Percentiles rank a stretch among this genome's conserved stretches.
phyloP scores from a whole-genome alignment of 169 alveolate species.

The Plasmodium yoelii region DNA sequence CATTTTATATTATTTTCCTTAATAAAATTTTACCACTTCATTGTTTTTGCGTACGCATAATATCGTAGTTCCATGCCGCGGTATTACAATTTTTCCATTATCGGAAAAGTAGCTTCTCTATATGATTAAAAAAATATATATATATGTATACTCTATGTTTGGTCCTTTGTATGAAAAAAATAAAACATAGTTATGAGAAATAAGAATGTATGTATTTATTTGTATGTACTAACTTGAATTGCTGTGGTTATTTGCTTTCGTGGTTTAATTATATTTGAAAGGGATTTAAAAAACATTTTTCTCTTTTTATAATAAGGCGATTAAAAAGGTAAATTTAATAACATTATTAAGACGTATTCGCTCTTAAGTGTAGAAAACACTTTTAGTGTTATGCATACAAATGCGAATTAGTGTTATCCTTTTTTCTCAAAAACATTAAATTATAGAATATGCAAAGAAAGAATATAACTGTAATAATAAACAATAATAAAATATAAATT shows the following conservation, averaged over 20 bases:
- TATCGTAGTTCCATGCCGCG: conserved; percentile 85
- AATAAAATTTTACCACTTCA: conserved; percentile 75
- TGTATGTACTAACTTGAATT: conserved; percentile 21
- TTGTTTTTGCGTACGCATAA: conserved; percentile 81
- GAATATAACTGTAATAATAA: too few species aligned
- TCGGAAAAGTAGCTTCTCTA: conserved; percentile 75
- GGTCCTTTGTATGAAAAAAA: conserved; percentile 20
- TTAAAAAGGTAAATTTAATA: neutral
- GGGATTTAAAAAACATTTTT: conserved; percentile 59
- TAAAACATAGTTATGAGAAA: conserved; percentile 2
- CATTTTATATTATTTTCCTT: conserved; percentile 9
- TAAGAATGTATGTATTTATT: neutral
- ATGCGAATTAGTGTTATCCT: too few species aligned
- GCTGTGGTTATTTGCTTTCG: conserved; percentile 44
- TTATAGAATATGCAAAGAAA: too few species aligned
- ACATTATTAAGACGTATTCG: too few species aligned
- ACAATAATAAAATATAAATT: too few species aligned
- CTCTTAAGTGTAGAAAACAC: too few species aligned
- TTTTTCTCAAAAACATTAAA: too few species aligned
- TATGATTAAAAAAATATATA: conserved; percentile 5
- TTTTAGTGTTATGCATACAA: too few species aligned
- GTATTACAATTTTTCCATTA: conserved; percentile 55
- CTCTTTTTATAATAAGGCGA: conserved; percentile 4
- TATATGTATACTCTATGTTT: neutral
- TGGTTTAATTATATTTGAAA: conserved; percentile 30